These are phyloP conservation scores for Quercus tomentella DNA, from an alignment of 331 rosid species.

Conservation along the genomic window DNA sequence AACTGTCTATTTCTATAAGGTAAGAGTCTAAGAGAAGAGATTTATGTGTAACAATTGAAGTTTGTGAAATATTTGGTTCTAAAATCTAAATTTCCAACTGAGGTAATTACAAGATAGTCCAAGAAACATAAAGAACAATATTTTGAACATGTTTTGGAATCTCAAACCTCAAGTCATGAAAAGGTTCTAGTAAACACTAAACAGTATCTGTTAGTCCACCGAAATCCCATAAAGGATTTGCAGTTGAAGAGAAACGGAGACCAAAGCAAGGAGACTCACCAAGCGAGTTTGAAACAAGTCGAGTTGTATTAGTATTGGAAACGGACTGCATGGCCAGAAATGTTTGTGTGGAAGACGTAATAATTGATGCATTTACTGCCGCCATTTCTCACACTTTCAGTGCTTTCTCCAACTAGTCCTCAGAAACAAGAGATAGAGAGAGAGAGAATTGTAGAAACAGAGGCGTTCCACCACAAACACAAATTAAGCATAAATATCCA, in stretches of 20 bases:
- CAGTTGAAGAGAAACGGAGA: neutral
- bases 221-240: neutral
- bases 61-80: no score
- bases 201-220: no score
- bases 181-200: no score
- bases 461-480: neutral
- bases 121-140: no score
- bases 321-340: slow-evolving; percentile 28
- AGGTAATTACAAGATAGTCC: no score
- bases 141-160: no score
- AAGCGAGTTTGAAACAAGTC: slow-evolving; percentile 26
- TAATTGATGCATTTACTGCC: slow-evolving; percentile 51
- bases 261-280: slow-evolving; percentile 40
- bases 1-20: no score
- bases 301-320: slow-evolving; percentile 19
- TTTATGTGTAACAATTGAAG: no score
- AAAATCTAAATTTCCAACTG: no score
- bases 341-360: slow-evolving; percentile 50
- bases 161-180: no score
- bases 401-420: neutral
- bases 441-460: neutral
- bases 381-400: slow-evolving; percentile 49
- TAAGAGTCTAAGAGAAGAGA: no score
- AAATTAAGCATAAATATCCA: neutral
- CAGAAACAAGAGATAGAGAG: neutral